A percentile compares a stretch with the other conserved stretches of the same genome.
Conservation (phyloP, 441 rosid species). For the Macaranga tanarius region DNA sequence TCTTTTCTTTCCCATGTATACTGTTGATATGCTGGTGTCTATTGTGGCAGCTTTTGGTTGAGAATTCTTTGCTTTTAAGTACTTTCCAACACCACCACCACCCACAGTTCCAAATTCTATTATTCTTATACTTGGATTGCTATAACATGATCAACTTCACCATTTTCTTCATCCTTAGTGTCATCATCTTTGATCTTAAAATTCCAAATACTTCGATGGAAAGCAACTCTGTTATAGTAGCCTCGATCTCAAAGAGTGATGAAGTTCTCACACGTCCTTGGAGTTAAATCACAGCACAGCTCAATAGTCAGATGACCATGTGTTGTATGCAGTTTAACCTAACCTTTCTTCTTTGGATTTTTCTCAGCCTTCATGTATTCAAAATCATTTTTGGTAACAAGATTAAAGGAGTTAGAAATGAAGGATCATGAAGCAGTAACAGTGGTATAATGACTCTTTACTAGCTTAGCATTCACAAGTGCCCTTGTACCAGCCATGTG, state of each 20-base stretch:
- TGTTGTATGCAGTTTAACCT: conserved; percentile 81
- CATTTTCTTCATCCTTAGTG: conserved; percentile 66
- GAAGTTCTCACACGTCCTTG: conserved; percentile 90
- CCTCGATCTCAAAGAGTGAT: conserved; percentile 84
- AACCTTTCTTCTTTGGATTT: conserved; percentile 94
- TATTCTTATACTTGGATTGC: conserved; percentile 79
- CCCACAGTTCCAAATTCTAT: conserved; percentile 47
- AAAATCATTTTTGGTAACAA: conserved; percentile 81
- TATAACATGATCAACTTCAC: conserved; percentile 92
- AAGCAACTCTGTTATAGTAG: conserved; percentile 75
- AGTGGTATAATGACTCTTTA: conserved; percentile 78
- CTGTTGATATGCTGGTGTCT: conserved; percentile 38
- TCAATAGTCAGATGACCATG: conserved; percentile 94
- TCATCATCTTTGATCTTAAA: conserved; percentile 71
- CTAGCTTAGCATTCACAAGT: conserved; percentile 82
- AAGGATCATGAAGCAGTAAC: conserved; percentile 97
- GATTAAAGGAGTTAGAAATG: conserved; percentile 85
- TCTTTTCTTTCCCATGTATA: conserved; percentile 56
- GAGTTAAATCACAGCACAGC: conserved; percentile 88
- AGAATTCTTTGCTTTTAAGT: conserved; percentile 68
- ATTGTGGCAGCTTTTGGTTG: conserved; percentile 37
- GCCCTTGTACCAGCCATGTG: conserved; percentile 95
- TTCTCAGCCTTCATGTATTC: conserved; percentile 87
- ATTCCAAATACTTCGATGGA: conserved; percentile 86
- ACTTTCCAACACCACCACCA: conserved; percentile 75